Base-by-base conservation (phyloP, 139 green algal genomes). In the Yamagishiella unicocca region DNA sequence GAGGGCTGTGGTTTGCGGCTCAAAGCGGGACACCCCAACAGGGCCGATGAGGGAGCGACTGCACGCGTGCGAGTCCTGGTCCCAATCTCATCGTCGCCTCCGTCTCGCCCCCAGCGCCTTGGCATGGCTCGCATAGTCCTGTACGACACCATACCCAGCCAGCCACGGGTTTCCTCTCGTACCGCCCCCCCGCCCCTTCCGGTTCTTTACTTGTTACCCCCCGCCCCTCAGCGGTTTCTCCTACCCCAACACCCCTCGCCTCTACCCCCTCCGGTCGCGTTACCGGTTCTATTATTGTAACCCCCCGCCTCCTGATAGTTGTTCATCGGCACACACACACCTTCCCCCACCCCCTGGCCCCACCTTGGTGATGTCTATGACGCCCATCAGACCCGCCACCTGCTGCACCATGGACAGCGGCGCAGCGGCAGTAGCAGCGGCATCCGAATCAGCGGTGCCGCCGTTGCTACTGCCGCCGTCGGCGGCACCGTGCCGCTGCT, bases 311-410 rank as follows among this genome's bases (percentile, higher is more conserved):
- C 58, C 58, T 67, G 14, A 27, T 25, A 58, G 17, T 17, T 12
- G 17, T 25, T 17, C 12, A 58, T 25, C 12, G 12, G 17, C 58
- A 68, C 14, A 68, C 64, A 42, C 64, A 72, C 64, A 72, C 64
- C 8, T 42, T 9, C 31, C 70, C 70, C 17, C 67, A 75, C 2
- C 67, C 5, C 73, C n/a, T 21, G 9, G 12, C n/a, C 53, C 33
- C 17, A 84, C 77, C 77, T 73, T 73, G 37, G 31, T 21, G 3
- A 19, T 58, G 38, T 84, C 77, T 0, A 84, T 54, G 8, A 7
- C 25, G 1, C 37, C 55, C 55, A 84, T 66, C 55, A 84, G 58
- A 38, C 29, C 19, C 37, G 55, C 77, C 77, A 84, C 55, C 55
- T 84, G 55, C 38, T 37, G 46, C 54, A 58, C 7, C 77, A 84